Conservation (phyloP, 2,329 filamentous ascomycete genomes). For the Westerdykella ornata region DNA sequence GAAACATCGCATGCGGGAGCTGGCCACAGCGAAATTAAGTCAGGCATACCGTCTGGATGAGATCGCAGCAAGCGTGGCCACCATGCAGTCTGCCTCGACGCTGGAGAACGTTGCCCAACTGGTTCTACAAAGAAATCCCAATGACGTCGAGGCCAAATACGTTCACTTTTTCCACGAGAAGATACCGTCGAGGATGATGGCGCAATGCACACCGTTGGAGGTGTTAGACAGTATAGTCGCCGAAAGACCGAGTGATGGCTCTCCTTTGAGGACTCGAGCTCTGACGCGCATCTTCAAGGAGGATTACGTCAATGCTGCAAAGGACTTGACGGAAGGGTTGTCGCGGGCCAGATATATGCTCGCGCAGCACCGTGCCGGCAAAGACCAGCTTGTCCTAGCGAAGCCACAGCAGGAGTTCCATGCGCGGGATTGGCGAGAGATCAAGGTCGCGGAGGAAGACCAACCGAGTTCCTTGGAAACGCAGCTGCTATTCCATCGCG, state of each 20-base stretch:
- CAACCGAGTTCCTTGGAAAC: constrained; percentile 69
- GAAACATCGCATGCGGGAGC: constrained; percentile 71
- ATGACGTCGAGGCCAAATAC: constrained; percentile 69
- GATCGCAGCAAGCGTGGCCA: constrained; percentile 73
- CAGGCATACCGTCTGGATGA: constrained; percentile 76
- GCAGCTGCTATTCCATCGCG: constrained; percentile 71
- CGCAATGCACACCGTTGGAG: constrained; percentile 61
- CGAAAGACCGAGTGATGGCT: constrained; percentile 56
- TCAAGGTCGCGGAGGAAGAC: constrained; percentile 53
- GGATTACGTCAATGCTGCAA: constrained; percentile 61
- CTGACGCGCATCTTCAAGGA: constrained; percentile 69
- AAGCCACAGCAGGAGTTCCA: constrained; percentile 39
- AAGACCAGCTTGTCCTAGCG: constrained; percentile 49
- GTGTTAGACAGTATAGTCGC: constrained; percentile 62
- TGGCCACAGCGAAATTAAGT: constrained; percentile 70
- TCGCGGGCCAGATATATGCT: constrained; percentile 46
- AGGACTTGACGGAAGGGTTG: constrained; percentile 65
- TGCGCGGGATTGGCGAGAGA: constrained; percentile 45
- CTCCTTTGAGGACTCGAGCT: constrained; percentile 65
- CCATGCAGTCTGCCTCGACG: constrained; percentile 72
- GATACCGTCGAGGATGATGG: constrained; percentile 68
- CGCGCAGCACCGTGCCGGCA: constrained; percentile 47
- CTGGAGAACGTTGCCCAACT: constrained; percentile 68
- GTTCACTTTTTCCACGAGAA: constrained; percentile 93
- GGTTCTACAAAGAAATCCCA: constrained; percentile 63